These are phyloP conservation scores for Cercospora berteroae DNA, from an alignment of 2,329 filamentous ascomycete genomes.

Conservation along the genomic window DNA sequence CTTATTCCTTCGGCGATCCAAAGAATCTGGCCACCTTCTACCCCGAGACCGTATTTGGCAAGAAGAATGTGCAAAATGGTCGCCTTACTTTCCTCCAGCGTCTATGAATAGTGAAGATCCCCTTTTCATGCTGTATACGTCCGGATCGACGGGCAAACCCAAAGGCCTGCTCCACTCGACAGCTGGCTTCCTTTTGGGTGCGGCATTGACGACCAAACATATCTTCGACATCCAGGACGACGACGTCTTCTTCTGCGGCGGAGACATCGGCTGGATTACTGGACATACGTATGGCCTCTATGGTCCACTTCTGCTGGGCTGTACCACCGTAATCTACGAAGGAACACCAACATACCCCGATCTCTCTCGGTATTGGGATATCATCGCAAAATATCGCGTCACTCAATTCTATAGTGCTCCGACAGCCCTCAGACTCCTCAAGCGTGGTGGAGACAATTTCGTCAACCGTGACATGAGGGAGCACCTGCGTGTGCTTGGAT, in stretches of 20 bases:
- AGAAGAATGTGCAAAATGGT: slow-evolving; percentile 65
- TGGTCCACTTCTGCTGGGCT: slow-evolving; percentile 77
- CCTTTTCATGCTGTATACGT: slow-evolving; percentile 95
- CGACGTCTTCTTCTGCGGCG: slow-evolving; percentile 94
- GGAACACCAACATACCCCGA: slow-evolving; percentile 83
- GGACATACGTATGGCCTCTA: slow-evolving; percentile 86
- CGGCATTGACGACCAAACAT: slow-evolving; percentile 90
- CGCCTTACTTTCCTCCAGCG: slow-evolving; percentile 84
- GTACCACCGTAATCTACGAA: slow-evolving; percentile 82
- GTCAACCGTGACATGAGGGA: slow-evolving; percentile 97
- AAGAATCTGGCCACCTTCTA: background rate
- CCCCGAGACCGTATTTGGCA: background rate
- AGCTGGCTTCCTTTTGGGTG: slow-evolving; percentile 87
- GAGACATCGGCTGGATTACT: slow-evolving; percentile 91
- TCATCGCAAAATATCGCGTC: slow-evolving; percentile 78
- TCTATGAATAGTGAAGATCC: slow-evolving; percentile 89
- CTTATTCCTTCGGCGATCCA: background rate
- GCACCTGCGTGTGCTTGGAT: slow-evolving; percentile 82
- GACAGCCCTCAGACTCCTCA: slow-evolving; percentile 76
- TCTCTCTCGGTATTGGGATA: slow-evolving; percentile 82
- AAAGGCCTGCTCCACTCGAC: slow-evolving; percentile 99
- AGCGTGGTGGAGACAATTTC: slow-evolving; percentile 76
- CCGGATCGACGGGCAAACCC: slow-evolving; percentile 66
- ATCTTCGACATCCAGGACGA: slow-evolving; percentile 90
- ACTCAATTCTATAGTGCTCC: slow-evolving; percentile 82